These are phyloP conservation scores for Suillus lakei DNA, from an alignment of 768 basidiomycete genomes.

Conservation along the genomic window DNA sequence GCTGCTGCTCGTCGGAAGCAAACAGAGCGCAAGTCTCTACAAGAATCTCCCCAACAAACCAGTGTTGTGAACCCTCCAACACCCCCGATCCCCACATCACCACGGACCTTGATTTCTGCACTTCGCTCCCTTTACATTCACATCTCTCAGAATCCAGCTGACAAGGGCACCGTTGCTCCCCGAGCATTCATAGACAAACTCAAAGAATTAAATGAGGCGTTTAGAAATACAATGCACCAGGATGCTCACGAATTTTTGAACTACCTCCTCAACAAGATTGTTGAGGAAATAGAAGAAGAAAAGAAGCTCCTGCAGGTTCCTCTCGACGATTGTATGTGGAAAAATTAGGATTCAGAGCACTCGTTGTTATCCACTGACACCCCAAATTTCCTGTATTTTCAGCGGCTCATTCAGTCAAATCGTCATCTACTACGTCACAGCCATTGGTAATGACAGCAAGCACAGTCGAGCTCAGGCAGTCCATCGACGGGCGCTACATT, in stretches of 20 bases:
- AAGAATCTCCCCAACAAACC: slow-evolving; percentile 37
- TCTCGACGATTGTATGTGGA: slow-evolving; percentile 69
- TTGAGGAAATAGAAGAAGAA: slow-evolving; percentile 89
- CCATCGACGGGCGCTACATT: slow-evolving; percentile 67
- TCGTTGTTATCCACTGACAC: slow-evolving; percentile 11
- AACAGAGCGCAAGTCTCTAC: slow-evolving; percentile 54
- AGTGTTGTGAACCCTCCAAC: slow-evolving; percentile 35
- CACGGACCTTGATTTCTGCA: slow-evolving; percentile 86
- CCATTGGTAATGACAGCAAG: slow-evolving; percentile 46
- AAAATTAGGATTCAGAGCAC: not conserved
- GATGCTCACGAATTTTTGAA: slow-evolving; percentile 99
- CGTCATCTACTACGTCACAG: slow-evolving; percentile 52
- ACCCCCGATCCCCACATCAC: slow-evolving; percentile 56
- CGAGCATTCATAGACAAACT: slow-evolving; percentile 93
- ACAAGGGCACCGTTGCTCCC: slow-evolving; percentile 88
- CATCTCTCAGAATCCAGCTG: slow-evolving; percentile 78
- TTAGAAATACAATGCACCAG: slow-evolving; percentile 92
- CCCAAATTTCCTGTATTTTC: not conserved
- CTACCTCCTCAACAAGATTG: slow-evolving; percentile 89
- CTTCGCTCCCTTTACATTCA: slow-evolving; percentile 89
- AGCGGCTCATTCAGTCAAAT: slow-evolving; percentile 68
- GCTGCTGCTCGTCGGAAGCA: slow-evolving; percentile 50
- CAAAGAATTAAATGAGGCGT: slow-evolving; percentile 90
- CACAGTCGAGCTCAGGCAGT: slow-evolving; percentile 51
- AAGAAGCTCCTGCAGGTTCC: slow-evolving; percentile 49